These are phyloP conservation scores for Pelargonium australe DNA, from an alignment of 441 rosid genomes.

Conservation along the genomic window DNA sequence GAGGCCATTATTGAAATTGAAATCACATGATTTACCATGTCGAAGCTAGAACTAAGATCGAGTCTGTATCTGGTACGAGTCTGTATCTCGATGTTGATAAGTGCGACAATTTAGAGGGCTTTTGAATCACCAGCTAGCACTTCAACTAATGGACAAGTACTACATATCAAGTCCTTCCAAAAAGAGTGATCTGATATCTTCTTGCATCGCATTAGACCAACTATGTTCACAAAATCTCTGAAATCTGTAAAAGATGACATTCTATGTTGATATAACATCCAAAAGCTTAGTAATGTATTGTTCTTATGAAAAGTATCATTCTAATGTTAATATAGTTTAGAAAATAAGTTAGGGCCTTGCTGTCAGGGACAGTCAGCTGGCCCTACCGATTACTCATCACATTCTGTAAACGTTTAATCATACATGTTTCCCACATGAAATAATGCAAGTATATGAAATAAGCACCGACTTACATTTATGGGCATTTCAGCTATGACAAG, in stretches of 20 bases:
- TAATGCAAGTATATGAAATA: neutral
- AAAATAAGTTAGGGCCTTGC: neutral
- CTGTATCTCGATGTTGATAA: neutral
- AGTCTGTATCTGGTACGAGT: neutral
- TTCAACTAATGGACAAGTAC: constrained; percentile 14
- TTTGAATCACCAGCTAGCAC: constrained; percentile 7
- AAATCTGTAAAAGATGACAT: constrained; percentile 47
- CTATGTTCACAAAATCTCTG: constrained; percentile 57
- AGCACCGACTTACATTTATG: constrained; percentile 47
- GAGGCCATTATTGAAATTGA: neutral
- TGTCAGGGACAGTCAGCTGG: constrained; percentile 14
- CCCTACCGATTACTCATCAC: neutral
- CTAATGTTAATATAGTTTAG: neutral
- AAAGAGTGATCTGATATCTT: neutral
- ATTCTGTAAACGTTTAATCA: neutral
- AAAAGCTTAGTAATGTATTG: neutral
- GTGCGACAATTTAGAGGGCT: constrained; percentile 15
- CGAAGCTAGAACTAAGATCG: neutral
- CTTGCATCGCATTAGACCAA: constrained; percentile 13
- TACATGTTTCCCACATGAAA: neutral
- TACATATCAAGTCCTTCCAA: neutral
- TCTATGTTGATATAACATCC: constrained; percentile 13
- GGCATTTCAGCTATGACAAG: constrained; percentile 86
- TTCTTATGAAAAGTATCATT: neutral
- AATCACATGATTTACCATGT: neutral